Base-by-base conservation (phyloP, 1,284 basidiomycete genomes). In the Mycosarcoma maydis region DNA sequence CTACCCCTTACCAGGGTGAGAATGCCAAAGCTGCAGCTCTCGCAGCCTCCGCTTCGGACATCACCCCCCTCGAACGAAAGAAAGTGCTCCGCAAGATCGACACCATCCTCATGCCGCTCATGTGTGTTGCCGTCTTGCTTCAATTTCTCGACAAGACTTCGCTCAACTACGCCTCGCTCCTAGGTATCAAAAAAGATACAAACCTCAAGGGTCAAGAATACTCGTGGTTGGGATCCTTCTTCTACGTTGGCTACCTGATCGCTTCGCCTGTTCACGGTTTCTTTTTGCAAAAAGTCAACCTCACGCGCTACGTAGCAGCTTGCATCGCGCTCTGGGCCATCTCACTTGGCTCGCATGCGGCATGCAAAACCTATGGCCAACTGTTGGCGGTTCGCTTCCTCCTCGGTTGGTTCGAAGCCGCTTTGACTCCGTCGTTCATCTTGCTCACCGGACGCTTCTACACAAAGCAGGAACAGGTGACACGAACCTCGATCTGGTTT, bases 281-380 rank as follows among this genome's bases (percentile, higher is more conserved):
- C 52, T 62, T 68, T 10, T 16, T 72, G 37, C 69, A 72, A 24
- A 67, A 67, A n/a, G 33, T 64, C 7, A 13, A 27, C 13, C 61
- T 85, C 19, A 81, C 80, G 22, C 80, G 14, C 74, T 68, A 72
- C 33, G 59, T 74, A 11, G 52, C 59, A 8, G 40, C 47, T 4
- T 54, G 48, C 48, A 72, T 75, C 38, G 13, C 83, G 6, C 47
- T 85, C 8, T 86, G 85, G 85, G 85, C 85, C 0, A 40, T 85
- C 3, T 37, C 69, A 1, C 59, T 77, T 6, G 67, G 67, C 2
- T 62, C 60, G 14, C 78, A 78, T 26, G 80, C 80, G 1, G 76
- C 75, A 0, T 64, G 62, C 37, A 60, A 52, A 20, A 73, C 72
- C 66, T 81, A 73, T 34, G 49, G 48, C 14, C 54, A 73, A 9